A percentile compares a stretch with the other conserved stretches of the same genome.
Evolutionary conservation across 2,329 filamentous ascomycete genomes (phyloP).

Genomic region (Trichophyton equinum): DNA sequence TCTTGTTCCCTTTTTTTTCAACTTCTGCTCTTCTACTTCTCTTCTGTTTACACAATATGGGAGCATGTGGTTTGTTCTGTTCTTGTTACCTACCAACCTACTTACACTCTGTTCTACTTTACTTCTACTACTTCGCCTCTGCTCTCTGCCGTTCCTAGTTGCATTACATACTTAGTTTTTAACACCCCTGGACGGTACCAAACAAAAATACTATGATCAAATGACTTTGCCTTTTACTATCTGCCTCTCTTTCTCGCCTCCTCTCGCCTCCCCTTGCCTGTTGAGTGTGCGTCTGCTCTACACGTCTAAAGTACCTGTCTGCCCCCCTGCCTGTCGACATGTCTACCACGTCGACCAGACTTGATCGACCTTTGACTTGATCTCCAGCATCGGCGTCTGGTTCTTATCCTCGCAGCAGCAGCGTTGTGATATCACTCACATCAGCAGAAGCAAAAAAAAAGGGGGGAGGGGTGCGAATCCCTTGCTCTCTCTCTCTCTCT

Average conservation of each 20-base stretch:
- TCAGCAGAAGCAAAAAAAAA: too few species aligned
- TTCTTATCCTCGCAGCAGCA: neutral
- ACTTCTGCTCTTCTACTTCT: neutral
- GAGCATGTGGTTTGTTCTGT: conserved; percentile 2
- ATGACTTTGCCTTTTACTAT: neutral
- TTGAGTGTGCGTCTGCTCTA: too few species aligned
- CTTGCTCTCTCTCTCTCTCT: too few species aligned
- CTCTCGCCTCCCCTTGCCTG: too few species aligned
- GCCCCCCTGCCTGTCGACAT: neutral
- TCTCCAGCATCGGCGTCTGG: neutral
- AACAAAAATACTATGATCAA: neutral
- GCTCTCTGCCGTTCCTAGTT: neutral
- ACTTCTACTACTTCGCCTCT: neutral
- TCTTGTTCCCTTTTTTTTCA: neutral
- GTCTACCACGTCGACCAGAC: too few species aligned
- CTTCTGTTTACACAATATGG: neutral
- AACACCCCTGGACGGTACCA: neutral
- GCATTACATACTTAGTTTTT: neutral
- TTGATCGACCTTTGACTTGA: neutral
- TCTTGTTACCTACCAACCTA: neutral
- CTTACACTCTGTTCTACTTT: neutral
- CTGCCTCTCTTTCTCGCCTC: too few species aligned
- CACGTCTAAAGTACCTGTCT: neutral
- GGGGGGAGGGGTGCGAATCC: too few species aligned
- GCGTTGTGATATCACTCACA: too few species aligned